Evolutionary conservation across 495 filamentous ascomycete genomes (phyloP).

Genomic region (Penicillium manginii): DNA sequence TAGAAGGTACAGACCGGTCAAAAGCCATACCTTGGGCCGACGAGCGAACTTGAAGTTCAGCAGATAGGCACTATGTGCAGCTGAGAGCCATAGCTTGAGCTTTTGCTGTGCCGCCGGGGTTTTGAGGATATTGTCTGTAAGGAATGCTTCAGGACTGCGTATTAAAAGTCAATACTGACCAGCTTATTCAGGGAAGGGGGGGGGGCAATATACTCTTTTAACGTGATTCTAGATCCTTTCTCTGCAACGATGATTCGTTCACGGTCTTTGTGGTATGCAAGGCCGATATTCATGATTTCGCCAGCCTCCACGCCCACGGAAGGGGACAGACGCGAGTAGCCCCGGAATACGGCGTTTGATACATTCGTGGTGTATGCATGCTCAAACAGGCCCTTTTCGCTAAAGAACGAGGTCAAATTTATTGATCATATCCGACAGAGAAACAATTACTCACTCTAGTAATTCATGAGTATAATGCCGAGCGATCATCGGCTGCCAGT

Average conservation of each 20-base stretch:
- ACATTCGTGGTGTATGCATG: conserved; percentile 24
- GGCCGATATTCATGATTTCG: conserved; percentile 29
- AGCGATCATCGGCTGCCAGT: conserved; percentile 34
- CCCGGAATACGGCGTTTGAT: conserved; percentile 25
- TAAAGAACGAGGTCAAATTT: background rate
- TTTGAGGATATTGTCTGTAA: conserved; percentile 18
- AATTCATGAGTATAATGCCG: conserved; percentile 30
- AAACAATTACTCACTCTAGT: conserved; percentile 18
- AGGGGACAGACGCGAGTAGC: conserved; percentile 21
- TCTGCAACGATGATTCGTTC: conserved; percentile 28
- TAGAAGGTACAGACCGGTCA: conserved; percentile 29
- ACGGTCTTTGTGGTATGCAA: conserved; percentile 29
- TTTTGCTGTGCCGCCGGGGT: conserved; percentile 23
- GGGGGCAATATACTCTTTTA: conserved; percentile 24
- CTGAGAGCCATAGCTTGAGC: conserved; percentile 32
- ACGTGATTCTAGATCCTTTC: conserved; percentile 20
- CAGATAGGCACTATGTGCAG: conserved; percentile 27
- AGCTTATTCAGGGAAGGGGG: background rate
- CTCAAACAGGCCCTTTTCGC: conserved; percentile 23
- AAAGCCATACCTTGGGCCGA: conserved; percentile 32
- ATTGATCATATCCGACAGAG: too few relatives aligned
- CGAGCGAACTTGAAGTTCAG: conserved; percentile 32
- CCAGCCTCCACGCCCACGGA: conserved; percentile 21
- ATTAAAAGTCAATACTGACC: background rate
- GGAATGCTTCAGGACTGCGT: conserved; percentile 28